Evolutionary conservation across 192 early-diverging fungal species (phyloP), one percentile per base, ranked within the genome.

Genomic region (Coemansia sp.): DNA sequence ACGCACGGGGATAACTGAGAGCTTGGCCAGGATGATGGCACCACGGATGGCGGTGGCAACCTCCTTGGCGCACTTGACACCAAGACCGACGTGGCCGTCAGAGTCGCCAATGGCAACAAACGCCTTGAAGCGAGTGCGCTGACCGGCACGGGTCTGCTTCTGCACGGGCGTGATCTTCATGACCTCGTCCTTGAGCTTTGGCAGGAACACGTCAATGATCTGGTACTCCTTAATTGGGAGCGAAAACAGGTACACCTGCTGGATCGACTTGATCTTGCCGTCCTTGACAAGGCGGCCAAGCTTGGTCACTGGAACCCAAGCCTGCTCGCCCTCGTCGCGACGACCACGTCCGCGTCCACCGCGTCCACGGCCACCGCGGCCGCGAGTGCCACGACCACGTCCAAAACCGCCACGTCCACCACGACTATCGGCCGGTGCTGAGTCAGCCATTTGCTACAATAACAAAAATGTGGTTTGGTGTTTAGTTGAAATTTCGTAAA

Each of bases 151-250:
- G 79, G 95, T 98, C 85, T 98, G 95, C 91, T 98, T 98, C 88
- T 98, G 95, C 67, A 98, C 95, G 57, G 95, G 95, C 85, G 94
- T 96, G 76, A 98, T 95, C 90, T 98, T 98, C 95, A 98, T 98
- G 62, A 98, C 95, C 85, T 98, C 92, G 83, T 98, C 95, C 91
- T 94, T 94, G 68, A 98, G 88, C 76, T 87, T 86, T 78, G 92
- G 91, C 41, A 98, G 83, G 89, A 98, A 95, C 76, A 82, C 83
- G 79, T 98, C 95, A 70, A 98, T 88, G 63, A 98, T 92, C 86
- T 98, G 95, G 90, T 91, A 98, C 84, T 98, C 95, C 90, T 98
- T 98, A 88, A 98, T 92, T 62, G 95, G 94, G 61, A 98, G 89
- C 40, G 95, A 96, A 88, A 94, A 98, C 58, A 95, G 80, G 83